Base-by-base conservation (phyloP, 1,284 basidiomycete genomes). In the Austropuccinia psidii region DNA sequence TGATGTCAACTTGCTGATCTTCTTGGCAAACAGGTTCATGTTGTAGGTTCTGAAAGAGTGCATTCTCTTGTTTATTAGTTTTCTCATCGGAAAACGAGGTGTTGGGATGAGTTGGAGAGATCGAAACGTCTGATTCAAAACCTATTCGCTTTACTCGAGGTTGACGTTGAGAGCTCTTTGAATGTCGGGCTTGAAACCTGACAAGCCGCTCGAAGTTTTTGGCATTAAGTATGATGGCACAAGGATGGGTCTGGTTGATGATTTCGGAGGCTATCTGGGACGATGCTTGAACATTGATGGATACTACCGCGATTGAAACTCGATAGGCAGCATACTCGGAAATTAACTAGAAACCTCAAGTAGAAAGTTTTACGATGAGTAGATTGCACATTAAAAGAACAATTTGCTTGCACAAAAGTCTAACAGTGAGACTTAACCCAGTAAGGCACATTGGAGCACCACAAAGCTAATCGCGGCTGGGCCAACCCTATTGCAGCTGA, bases 301-400 rank as follows among this genome's bases (percentile, higher is more conserved):
- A 70, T 45, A 70, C 67, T 21, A 70, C 67, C 2, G 58, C 41
- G 31, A 72, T 61, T 27, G 69, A 72, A 39, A 24, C 52, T 1
- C 69, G 57, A 62, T 72, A 72, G 35, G 54, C 55, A 41, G 69
- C 69, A 52, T 72, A 72, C 33, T 72, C 69, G 6, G 58, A 50
- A 62, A 72, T 62, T 1, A 58, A 62, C 69, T 72, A 35, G 24
- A 6, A 7, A 67, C 15, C 11, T 17, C 19, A 35, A n/a, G n/a
- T 50, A 47, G 13, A 6, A 24, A 39, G n/a, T 35, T 35, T 19
- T 50, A 9, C 33, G 39, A 55, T 35, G 29, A 66, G 35, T 7
- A 47, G 45, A 67, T 9, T 1, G 27, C 13, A 27, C 9, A 7
- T 21, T 7, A 17, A 50, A 58, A 7, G 29, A 68, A 69, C 17